phyloP scores from a whole-genome alignment of 179 eudicot species.

The Vitellaria paradoxa region DNA sequence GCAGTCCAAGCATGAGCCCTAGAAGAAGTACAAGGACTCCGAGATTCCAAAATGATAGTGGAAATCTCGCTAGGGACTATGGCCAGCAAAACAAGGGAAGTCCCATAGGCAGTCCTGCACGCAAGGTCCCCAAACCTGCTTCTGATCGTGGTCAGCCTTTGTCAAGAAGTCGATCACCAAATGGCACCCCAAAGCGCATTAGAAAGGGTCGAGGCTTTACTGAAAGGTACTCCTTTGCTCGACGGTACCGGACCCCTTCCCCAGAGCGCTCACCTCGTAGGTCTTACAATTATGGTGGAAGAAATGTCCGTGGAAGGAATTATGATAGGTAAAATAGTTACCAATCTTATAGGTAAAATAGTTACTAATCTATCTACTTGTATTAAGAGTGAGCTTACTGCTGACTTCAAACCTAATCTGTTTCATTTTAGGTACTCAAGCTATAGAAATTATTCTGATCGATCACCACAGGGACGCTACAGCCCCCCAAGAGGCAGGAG shows the following conservation, averaged over 20 bases:
- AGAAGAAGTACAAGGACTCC: slow-evolving; percentile 22
- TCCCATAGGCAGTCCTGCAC: slow-evolving; percentile 34
- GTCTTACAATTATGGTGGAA: slow-evolving; percentile 60
- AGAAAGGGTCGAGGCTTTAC: slow-evolving; percentile 98
- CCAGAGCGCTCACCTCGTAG: slow-evolving; percentile 73
- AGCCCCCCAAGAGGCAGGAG: slow-evolving; percentile 81
- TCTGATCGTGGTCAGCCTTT: slow-evolving; percentile 33
- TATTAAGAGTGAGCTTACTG: not conserved
- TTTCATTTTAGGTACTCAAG: slow-evolving; percentile 48
- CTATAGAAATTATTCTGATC: slow-evolving; percentile 64
- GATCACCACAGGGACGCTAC: slow-evolving; percentile 62
- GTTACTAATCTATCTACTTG: not conserved
- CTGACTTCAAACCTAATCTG: not conserved
- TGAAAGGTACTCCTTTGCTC: slow-evolving; percentile 66
- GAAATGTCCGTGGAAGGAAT: slow-evolving; percentile 51
- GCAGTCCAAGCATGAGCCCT: slow-evolving; percentile 46
- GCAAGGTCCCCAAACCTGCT: slow-evolving; percentile 44
- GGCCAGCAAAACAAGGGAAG: slow-evolving; percentile 45
- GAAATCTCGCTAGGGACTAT: slow-evolving; percentile 20
- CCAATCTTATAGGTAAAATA: slow-evolving; percentile 49
- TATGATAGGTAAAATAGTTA: slow-evolving; percentile 63
- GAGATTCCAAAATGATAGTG: slow-evolving; percentile 16
- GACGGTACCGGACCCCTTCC: slow-evolving; percentile 88
- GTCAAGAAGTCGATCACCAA: slow-evolving; percentile 62
- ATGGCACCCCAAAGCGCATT: slow-evolving; percentile 78